Evolutionary conservation across 2,329 filamentous ascomycete species (phyloP).

Genomic region (Thielaviopsis ethacetica): DNA sequence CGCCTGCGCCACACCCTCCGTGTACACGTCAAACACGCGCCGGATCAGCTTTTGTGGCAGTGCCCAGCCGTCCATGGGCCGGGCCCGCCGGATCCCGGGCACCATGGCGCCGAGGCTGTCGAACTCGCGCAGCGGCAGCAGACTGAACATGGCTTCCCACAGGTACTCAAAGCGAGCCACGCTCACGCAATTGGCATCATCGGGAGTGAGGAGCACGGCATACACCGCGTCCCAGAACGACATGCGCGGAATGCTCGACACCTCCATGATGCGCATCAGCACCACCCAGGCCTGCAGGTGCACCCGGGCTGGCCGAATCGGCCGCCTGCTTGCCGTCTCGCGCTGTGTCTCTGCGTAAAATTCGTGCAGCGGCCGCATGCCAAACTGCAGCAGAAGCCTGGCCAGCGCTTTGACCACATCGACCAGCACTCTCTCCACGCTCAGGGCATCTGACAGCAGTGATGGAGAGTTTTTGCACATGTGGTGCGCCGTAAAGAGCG

Average conservation of each 20-base stretch:
- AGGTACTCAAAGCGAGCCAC: constrained; percentile 29
- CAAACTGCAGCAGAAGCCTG: constrained; percentile 25
- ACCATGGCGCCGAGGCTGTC: constrained; percentile 34
- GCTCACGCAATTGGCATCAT: constrained; percentile 25
- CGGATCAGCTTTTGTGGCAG: constrained; percentile 41
- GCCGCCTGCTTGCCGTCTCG: constrained; percentile 29
- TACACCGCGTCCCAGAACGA: constrained; percentile 47
- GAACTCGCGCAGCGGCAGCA: constrained; percentile 46
- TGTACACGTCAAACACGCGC: constrained; percentile 42
- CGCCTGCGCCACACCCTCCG: constrained; percentile 34
- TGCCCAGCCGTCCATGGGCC: constrained; percentile 37
- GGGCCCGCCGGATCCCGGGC: constrained; percentile 18
- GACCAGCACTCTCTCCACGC: constrained; percentile 33
- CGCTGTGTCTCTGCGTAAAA: constrained; percentile 33
- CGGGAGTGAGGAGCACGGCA: constrained; percentile 23
- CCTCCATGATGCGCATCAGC: constrained; percentile 36
- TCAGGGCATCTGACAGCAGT: constrained; percentile 22
- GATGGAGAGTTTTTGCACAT: constrained; percentile 25
- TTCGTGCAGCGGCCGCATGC: constrained; percentile 26
- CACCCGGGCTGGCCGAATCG: constrained; percentile 31
- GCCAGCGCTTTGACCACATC: constrained; percentile 24
- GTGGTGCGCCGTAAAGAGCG: constrained; percentile 15
- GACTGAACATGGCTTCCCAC: constrained; percentile 42
- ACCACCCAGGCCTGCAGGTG: constrained; percentile 40
- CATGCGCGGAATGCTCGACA: constrained; percentile 30